Conservation (phyloP, 2,329 filamentous ascomycete genomes). For the Fusarium duplospermum region DNA sequence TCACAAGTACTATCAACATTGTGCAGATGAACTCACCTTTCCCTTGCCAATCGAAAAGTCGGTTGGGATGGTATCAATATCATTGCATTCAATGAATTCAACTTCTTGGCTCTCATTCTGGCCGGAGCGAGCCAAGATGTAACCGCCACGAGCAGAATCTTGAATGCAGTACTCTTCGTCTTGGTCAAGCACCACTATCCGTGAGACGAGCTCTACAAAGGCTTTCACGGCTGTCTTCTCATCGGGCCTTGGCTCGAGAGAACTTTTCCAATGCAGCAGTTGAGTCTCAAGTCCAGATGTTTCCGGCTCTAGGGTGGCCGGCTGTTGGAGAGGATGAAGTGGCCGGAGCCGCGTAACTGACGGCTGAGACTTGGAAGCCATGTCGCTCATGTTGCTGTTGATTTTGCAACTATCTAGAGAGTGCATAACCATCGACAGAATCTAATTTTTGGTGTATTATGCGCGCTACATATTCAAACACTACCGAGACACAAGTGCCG, state of each 20-base stretch:
- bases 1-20: not conserved
- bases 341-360: constrained; percentile 29
- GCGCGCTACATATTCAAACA: not conserved
- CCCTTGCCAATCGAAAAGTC: constrained; percentile 21
- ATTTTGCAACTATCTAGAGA: not conserved
- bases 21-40: not conserved
- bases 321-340: not conserved
- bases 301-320: not conserved
- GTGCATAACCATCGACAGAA: not conserved
- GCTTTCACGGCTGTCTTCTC: not conserved
- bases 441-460: not conserved
- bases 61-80: not conserved
- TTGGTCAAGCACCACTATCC: not conserved
- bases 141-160: not conserved
- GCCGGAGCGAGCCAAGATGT: not conserved
- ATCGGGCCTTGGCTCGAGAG: not conserved
- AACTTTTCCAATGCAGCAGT: constrained; percentile 5
- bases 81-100: not conserved
- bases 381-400: constrained; percentile 9
- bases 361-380: not conserved
- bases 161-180: constrained; percentile 13
- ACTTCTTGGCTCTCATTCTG: not conserved
- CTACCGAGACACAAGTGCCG: not conserved
- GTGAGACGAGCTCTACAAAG: constrained; percentile 8
- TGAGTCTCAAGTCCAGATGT: not conserved